These are phyloP conservation scores for Chionographis japonica DNA, from an alignment of 106 monocot species.

Conservation along the genomic window DNA sequence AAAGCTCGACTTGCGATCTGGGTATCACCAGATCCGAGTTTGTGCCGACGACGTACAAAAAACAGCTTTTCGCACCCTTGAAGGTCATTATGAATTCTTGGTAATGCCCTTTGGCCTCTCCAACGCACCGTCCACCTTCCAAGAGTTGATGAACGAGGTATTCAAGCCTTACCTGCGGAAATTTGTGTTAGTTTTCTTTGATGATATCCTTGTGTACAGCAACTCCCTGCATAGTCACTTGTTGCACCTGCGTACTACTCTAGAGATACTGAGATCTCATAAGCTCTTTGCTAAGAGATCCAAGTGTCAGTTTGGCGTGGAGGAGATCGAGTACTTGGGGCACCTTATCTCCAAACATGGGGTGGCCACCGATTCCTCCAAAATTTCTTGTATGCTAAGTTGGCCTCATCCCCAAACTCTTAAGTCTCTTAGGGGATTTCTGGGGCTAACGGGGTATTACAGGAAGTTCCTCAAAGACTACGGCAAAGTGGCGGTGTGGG, in stretches of 20 bases:
- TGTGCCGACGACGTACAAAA: background rate
- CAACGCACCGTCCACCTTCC: constrained; percentile 3
- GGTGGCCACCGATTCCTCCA: background rate
- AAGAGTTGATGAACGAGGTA: background rate
- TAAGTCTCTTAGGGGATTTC: background rate
- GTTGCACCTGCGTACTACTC: background rate
- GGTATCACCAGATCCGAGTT: background rate
- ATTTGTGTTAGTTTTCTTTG: constrained; percentile 17
- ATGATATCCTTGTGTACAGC: constrained; percentile 24
- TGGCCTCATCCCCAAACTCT: constrained; percentile 2
- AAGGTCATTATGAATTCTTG: too few relatives aligned
- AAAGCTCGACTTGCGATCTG: background rate
- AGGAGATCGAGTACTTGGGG: background rate
- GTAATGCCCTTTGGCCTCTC: too few relatives aligned
- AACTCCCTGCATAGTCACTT: background rate
- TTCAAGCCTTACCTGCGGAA: background rate
- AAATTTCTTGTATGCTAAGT: background rate
- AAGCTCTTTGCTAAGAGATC: background rate
- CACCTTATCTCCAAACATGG: constrained; percentile 6
- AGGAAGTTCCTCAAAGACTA: constrained; percentile 4
- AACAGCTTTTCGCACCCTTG: background rate
- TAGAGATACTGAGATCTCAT: background rate
- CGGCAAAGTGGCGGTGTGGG: background rate
- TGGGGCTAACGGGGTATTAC: background rate
- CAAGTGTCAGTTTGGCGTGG: background rate